These are phyloP conservation scores for Gossypium laxum DNA, from an alignment of 441 rosid genomes.

Conservation along the genomic window DNA sequence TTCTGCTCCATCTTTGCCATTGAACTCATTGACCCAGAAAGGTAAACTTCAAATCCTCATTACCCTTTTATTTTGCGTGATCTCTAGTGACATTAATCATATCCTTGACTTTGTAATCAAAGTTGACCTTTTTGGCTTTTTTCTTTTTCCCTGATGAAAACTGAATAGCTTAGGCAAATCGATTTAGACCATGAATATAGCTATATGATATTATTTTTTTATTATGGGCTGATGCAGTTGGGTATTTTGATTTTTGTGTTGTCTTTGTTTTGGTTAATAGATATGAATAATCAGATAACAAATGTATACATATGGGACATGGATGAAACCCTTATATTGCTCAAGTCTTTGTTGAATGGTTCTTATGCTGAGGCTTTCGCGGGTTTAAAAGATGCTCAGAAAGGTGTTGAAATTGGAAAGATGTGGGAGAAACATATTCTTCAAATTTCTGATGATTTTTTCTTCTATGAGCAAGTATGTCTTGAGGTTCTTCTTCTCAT, in stretches of 20 bases:
- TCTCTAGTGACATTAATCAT: not conserved
- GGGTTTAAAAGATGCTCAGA: slow-evolving; percentile 52
- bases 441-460: slow-evolving; percentile 48
- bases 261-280: not conserved
- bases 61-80: not conserved
- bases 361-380: slow-evolving; percentile 47
- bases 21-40: not conserved
- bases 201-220: not conserved
- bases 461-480: slow-evolving; percentile 75
- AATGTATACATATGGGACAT: slow-evolving; percentile 77
- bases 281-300: slow-evolving; percentile 23
- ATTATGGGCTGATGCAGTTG: not conserved
- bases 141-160: not conserved
- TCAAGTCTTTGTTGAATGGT: slow-evolving; percentile 67
- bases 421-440: slow-evolving; percentile 80
- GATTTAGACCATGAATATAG: not conserved
- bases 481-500: not conserved
- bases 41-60: not conserved
- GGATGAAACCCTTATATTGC: slow-evolving; percentile 89
- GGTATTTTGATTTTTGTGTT: not conserved
- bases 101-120: not conserved
- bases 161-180: not conserved
- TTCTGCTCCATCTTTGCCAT: slow-evolving; percentile 2
- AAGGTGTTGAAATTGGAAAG: slow-evolving; percentile 62
- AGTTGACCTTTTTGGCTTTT: not conserved